phyloP scores from a whole-genome alignment of 257 asterid genomes.

The Handroanthus guayacan region DNA sequence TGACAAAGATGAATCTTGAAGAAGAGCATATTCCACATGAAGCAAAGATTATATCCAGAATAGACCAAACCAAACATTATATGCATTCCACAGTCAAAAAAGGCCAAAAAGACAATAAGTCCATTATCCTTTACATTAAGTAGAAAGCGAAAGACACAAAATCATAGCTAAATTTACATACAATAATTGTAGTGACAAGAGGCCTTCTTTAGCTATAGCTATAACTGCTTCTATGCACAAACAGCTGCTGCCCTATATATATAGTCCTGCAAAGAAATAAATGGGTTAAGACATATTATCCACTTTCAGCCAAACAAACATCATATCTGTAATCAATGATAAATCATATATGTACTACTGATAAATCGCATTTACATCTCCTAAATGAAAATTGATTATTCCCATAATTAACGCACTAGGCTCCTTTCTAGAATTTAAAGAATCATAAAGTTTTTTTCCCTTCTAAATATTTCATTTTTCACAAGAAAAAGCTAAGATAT shows the following conservation, averaged over 20 bases:
- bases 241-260: constrained; percentile 25
- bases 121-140: constrained; percentile 1
- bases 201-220: constrained; percentile 23
- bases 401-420: too few species aligned
- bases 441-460: too few species aligned
- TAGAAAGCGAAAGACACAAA: not conserved
- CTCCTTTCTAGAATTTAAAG: too few species aligned
- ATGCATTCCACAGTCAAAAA: constrained; percentile 16
- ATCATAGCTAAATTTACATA: constrained; percentile 22
- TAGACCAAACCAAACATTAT: constrained; percentile 3
- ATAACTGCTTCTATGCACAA: constrained; percentile 15
- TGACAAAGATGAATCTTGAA: constrained; percentile 1
- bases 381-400: too few species aligned
- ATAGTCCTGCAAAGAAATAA: constrained; percentile 24
- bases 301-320: not conserved
- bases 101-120: constrained; percentile 22
- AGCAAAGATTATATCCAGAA: not conserved
- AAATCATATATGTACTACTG: too few species aligned
- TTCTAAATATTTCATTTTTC: too few species aligned
- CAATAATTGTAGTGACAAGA: not conserved
- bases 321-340: not conserved
- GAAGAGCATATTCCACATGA: not conserved
- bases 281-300: not conserved
- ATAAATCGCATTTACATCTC: too few species aligned
- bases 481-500: too few species aligned